These are phyloP conservation scores for Calonectria ilicicola DNA, from an alignment of 2,329 filamentous ascomycete genomes.

Conservation along the genomic window DNA sequence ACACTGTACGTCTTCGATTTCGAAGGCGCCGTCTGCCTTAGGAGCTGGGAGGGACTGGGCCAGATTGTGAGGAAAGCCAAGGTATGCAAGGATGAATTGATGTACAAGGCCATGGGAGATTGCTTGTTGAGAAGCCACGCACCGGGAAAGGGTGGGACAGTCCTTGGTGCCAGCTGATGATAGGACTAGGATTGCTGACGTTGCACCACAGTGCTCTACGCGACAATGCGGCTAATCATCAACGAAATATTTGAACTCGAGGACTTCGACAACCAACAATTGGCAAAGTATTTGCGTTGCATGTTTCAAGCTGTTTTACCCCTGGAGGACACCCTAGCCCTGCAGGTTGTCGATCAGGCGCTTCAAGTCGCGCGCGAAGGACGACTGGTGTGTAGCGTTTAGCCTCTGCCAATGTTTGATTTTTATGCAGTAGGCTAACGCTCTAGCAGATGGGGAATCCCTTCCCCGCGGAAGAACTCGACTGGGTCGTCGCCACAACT, in stretches of 20 bases:
- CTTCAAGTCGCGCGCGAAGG: constrained; percentile 63
- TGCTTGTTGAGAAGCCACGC: constrained; percentile 67
- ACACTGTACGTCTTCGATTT: constrained; percentile 82
- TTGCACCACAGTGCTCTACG: constrained; percentile 57
- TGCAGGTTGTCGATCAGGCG: constrained; percentile 74
- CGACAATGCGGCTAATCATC: constrained; percentile 74
- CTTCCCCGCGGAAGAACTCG: constrained; percentile 76
- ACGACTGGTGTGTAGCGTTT: constrained; percentile 52
- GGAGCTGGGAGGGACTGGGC: constrained; percentile 75
- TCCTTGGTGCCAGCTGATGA: neutral
- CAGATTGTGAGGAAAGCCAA: constrained; percentile 67
- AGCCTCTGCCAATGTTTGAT: constrained; percentile 20
- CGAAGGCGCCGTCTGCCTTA: constrained; percentile 76
- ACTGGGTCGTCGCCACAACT: constrained; percentile 78
- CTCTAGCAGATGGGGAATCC: constrained; percentile 49
- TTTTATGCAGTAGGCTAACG: neutral
- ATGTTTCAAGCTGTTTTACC: constrained; percentile 77
- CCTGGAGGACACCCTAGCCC: constrained; percentile 65
- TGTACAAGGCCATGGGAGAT: constrained; percentile 75
- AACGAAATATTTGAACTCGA: constrained; percentile 73
- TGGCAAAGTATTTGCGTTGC: constrained; percentile 84
- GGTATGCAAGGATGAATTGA: constrained; percentile 55
- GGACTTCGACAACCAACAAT: constrained; percentile 65
- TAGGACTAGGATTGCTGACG: neutral
- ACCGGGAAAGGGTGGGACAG: constrained; percentile 60